Evolutionary conservation across 2,329 filamentous ascomycete genomes (phyloP).

Genomic region (Botryosphaeria dothidea): DNA sequence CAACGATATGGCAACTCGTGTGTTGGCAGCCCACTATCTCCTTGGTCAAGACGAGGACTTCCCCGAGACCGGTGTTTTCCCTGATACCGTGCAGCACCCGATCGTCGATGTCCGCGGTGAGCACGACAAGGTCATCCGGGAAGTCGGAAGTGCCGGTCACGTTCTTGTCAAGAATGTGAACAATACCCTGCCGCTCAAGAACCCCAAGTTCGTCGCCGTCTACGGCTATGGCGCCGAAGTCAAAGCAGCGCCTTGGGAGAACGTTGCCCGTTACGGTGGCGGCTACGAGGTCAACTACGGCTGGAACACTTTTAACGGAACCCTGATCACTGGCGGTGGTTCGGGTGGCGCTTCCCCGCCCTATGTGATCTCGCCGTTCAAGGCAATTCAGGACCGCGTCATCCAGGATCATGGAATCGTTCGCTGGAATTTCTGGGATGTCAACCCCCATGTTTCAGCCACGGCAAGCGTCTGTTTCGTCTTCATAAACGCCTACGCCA

Average conservation of each 20-base stretch:
- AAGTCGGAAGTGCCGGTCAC: slow-evolving; percentile 42
- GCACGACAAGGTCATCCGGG: slow-evolving; percentile 41
- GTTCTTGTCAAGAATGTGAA: slow-evolving; percentile 55
- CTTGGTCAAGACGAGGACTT: slow-evolving; percentile 43
- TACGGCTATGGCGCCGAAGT: slow-evolving; percentile 43
- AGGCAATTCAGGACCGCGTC: slow-evolving; percentile 39
- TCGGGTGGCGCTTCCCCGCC: slow-evolving; percentile 41
- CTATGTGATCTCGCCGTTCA: slow-evolving; percentile 42
- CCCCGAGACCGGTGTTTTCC: slow-evolving; percentile 28
- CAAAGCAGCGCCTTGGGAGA: slow-evolving; percentile 39
- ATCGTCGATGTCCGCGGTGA: slow-evolving; percentile 49
- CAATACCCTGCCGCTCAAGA: slow-evolving; percentile 53
- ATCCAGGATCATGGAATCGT: slow-evolving; percentile 32
- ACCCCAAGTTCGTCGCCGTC: slow-evolving; percentile 40
- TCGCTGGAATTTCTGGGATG: slow-evolving; percentile 36
- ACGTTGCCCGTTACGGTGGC: slow-evolving; percentile 38
- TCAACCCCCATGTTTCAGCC: slow-evolving; percentile 32
- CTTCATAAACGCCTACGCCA: slow-evolving; percentile 58
- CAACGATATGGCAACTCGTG: slow-evolving; percentile 33
- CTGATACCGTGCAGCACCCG: slow-evolving; percentile 27
- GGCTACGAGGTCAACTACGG: slow-evolving; percentile 43
- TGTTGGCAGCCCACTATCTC: slow-evolving; percentile 31
- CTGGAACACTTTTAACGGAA: slow-evolving; percentile 45
- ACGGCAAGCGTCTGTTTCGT: slow-evolving; percentile 55
- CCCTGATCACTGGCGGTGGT: slow-evolving; percentile 41